Evolutionary conservation across 2,329 filamentous ascomycete species (phyloP), one percentile per base, ranked within the genome.

Genomic region (Annulohypoxylon truncatum): DNA sequence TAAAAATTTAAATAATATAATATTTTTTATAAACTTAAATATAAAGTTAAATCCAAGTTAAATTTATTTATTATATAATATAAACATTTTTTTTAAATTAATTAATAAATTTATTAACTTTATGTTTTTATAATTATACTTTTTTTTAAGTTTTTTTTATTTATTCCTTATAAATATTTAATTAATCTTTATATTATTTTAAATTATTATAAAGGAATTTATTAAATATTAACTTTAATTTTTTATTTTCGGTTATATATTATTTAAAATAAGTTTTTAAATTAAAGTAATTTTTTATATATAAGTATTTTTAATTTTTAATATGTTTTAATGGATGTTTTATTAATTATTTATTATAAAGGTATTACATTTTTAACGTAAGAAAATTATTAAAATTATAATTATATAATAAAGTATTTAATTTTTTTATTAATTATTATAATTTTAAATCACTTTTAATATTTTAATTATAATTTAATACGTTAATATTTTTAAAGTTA

Each of bases 381-480:
- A 50, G 8, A n/a, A 50, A 50, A 18, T 15, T 50, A 31, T 50
- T 31, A 50, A 50, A 50, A 18, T 50, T 18, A 50, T 50, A 50
- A 2, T 9, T 31, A 29, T 29, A 1, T 50, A 50, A 31, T 50
- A 18, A 15, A 15, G n/a, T n/a, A 5, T 13, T 29, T 31, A 50
- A 18, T 3, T 28, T 18, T 6, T 50, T 18, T 18, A 50, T 18
- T 50, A 50, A 50, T 15, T 31, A 15, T 15, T 29, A 9, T 31
- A 50, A 20, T 18, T 28, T 50, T 29, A 31, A 18, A 50, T 50
- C 4, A 15, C n/a, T 29, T 50, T 9, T 18, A 31, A 29, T 9
- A 29, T 9, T 50, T 31, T 50, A 31, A 2, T 8, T 26, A 50
- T 50, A 50, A 31, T 50, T 29, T 18, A 31, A 18, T 9, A 29